Evolutionary conservation across 2,329 filamentous ascomycete genomes (phyloP), one percentile per base, ranked within the genome.

Genomic region (Stemphylium vesicarium): DNA sequence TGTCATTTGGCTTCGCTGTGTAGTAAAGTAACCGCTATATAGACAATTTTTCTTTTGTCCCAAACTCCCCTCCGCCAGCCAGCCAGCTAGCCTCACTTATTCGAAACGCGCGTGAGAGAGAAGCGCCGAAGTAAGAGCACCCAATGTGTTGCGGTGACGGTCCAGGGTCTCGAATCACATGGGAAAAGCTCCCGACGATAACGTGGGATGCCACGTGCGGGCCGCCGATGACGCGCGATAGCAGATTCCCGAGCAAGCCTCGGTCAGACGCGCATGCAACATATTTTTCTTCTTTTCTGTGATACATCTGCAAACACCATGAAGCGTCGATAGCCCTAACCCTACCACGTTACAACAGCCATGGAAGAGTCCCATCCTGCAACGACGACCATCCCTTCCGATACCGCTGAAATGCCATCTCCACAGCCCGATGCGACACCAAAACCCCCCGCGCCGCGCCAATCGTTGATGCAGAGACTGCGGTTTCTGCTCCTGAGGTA

Each of bases 321-420:
- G 41, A 40, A 37, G 32, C 10, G n/a, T 32, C 50, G 40, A 54
- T 49, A 57, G 40, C 35, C 48, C 18, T 26, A n/a, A 31, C 20
- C n/a, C 12, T 38, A 20, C 33, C 26, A 1, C 11, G 26, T 36
- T n/a, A 13, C 15, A 22, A 37, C 15, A 22, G 35, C 20, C 29
- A 69, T 67, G 63, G 60, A 57, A 2, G 60, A 64, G 44, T 49
- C 59, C 10, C 62, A 63, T 22, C 60, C 63, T 4, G 39, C 52
- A 12, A 60, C 56, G 4, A 69, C 64, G 16, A 68, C 71, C 13
- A 65, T 67, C 26, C 64, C 68, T 33, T 54, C 62, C 40, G 43
- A 56, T 44, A 47, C 51, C 16, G 15, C 57, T 37, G 39, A 45
- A 57, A 46, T 41, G 24, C 39, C 39, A 15, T 31, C 59, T 35